Evolutionary conservation across 2,329 filamentous ascomycete species (phyloP).

Genomic region (Scytalidium lignicola): DNA sequence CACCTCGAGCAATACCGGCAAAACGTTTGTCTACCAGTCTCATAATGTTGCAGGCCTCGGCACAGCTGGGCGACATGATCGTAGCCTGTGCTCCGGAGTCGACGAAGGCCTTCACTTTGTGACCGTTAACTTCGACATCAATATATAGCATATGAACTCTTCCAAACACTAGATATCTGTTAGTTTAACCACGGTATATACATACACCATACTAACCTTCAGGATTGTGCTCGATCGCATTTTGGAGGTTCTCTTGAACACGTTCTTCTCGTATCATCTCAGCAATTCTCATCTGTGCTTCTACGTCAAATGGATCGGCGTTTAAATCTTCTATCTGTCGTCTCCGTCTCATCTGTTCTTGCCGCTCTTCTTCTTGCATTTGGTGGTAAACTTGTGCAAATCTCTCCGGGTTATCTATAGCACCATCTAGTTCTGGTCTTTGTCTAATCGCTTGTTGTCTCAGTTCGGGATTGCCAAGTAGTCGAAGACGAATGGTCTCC

Average conservation of each 20-base stretch:
- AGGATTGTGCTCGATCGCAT: slow-evolving; percentile 94
- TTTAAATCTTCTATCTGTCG: slow-evolving; percentile 82
- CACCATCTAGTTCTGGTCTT: slow-evolving; percentile 71
- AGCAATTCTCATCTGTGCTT: slow-evolving; percentile 87
- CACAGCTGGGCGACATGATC: slow-evolving; percentile 95
- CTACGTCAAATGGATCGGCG: slow-evolving; percentile 88
- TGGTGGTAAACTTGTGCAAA: slow-evolving; percentile 70
- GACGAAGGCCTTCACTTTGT: slow-evolving; percentile 90
- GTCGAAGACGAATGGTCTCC: slow-evolving; percentile 76
- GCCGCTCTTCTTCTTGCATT: slow-evolving; percentile 64
- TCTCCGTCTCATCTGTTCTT: slow-evolving; percentile 71
- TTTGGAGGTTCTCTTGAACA: slow-evolving; percentile 92
- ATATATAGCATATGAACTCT: slow-evolving; percentile 96
- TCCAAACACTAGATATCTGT: slow-evolving; percentile 66
- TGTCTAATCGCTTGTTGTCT: slow-evolving; percentile 65
- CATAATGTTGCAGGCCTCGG: slow-evolving; percentile 92
- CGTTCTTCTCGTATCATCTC: slow-evolving; percentile 95
- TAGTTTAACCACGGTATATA: slow-evolving; percentile 3
- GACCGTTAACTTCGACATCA: slow-evolving; percentile 88
- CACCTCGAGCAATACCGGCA: slow-evolving; percentile 84
- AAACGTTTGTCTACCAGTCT: slow-evolving; percentile 89
- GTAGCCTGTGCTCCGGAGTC: slow-evolving; percentile 97
- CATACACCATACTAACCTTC: slow-evolving; percentile 62
- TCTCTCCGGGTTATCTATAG: slow-evolving; percentile 67
- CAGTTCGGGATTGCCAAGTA: slow-evolving; percentile 72